Conservation (phyloP, 495 filamentous ascomycete genomes). For the Lophium mytilinum region DNA sequence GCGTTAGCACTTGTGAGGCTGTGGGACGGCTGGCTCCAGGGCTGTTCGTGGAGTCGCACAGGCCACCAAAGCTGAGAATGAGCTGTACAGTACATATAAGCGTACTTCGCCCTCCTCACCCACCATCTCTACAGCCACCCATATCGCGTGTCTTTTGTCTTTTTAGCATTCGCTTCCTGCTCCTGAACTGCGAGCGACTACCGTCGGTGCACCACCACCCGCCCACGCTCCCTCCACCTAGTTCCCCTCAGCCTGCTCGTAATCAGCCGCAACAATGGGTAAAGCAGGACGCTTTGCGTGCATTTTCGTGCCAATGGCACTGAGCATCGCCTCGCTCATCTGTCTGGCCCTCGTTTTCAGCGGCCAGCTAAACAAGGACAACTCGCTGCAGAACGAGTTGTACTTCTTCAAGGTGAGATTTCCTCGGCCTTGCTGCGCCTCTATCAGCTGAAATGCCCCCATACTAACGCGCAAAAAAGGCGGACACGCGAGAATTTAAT, state of each 20-base stretch:
- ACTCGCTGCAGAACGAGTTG: slow-evolving; percentile 41
- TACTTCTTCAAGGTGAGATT: slow-evolving; percentile 62
- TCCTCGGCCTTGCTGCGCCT: background rate
- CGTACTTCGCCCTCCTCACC: too few species aligned
- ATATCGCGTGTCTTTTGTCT: too few species aligned
- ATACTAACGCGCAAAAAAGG: slow-evolving; percentile 20
- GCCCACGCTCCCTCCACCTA: too few species aligned
- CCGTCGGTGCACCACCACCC: background rate
- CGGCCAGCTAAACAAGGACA: slow-evolving; percentile 60
- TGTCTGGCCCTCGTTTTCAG: slow-evolving; percentile 65
- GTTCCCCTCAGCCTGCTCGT: too few species aligned
- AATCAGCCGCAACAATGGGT: slow-evolving; percentile 44
- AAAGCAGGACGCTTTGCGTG: slow-evolving; percentile 70
- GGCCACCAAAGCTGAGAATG: background rate
- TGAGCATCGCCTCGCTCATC: slow-evolving; percentile 65
- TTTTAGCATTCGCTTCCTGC: too few species aligned
- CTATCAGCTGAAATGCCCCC: background rate
- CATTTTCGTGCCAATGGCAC: slow-evolving; percentile 69
- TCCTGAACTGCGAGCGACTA: background rate
- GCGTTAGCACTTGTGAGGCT: background rate
- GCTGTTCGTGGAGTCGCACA: background rate
- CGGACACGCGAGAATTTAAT: slow-evolving; percentile 26
- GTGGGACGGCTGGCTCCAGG: background rate
- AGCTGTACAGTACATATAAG: too few species aligned
- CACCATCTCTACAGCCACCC: too few species aligned